Evolutionary conservation across 768 basidiomycete species (phyloP), one percentile per base, ranked within the genome.

Genomic region (Lentinula aciculospora): DNA sequence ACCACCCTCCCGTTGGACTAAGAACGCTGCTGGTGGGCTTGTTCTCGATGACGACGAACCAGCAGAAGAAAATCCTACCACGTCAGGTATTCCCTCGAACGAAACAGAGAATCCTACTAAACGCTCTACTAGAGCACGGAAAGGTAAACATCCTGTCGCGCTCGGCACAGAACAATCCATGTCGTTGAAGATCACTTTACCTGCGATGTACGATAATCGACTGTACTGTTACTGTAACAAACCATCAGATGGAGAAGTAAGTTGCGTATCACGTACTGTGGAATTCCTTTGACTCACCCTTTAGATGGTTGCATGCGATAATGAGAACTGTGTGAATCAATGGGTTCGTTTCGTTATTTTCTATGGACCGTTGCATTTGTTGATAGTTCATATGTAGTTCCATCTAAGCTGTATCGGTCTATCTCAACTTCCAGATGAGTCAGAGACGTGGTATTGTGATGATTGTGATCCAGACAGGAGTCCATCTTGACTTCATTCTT

Each of bases 151-250:
- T 59, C 23, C 62, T 9, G 49, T 49, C 34, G 44, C 55, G 61
- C 53, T 62, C 55, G 58, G 59, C 54, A 53, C 64, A 63, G 57
- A 37, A 3, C 67, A 71, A 44, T 60, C 62, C 4, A 51, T 61
- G 28, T 63, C 70, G 19, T 62, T 76, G 44, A 76, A 67, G 48
- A 73, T 78, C 49, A 75, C 71, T 13, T 60, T 75, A 47, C 74
- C 74, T 40, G 69, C 72, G 5, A 64, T 65, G 40, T 54, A 34
- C 39, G 66, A 61, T 76, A 81, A 62, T 74, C 78, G 32, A 74
- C 75, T 59, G 85, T 97, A 91, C 69, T 96, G 94, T 69, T 87
- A 85, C 67, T 96, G 94, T 70, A 78, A 88, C 62, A 78, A 85
- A 60, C 81, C 85, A 31, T 91, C 88, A 19, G 93, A 82, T 66